These are phyloP conservation scores for Phycomyces nitens DNA, from an alignment of 192 early-diverging fungal genomes.

Conservation along the genomic window DNA sequence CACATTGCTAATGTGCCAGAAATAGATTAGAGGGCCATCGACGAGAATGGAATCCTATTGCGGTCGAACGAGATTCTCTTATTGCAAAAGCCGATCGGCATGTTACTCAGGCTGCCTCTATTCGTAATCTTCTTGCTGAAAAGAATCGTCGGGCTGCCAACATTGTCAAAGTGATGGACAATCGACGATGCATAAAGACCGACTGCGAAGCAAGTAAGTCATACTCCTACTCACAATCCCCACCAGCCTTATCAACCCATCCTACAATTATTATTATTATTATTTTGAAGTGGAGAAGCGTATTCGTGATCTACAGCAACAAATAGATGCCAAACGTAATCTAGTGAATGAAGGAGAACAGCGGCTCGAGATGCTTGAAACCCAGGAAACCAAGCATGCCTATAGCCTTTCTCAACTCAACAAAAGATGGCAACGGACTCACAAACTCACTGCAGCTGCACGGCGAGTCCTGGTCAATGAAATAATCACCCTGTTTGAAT, in stretches of 20 bases:
- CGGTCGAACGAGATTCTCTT: conserved; percentile 10
- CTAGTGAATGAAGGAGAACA: not conserved
- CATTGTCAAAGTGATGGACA: not conserved
- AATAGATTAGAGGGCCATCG: conserved; percentile 21
- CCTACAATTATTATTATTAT: too few relatives aligned
- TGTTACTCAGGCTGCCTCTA: conserved; percentile 4
- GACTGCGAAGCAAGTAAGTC: conserved; percentile 10
- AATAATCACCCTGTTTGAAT: conserved; percentile 48
- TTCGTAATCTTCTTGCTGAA: conserved; percentile 19
- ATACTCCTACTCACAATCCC: too few relatives aligned
- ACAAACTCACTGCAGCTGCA: conserved; percentile 38
- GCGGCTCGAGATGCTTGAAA: not conserved
- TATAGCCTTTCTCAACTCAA: not conserved
- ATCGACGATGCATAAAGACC: not conserved
- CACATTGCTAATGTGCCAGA: not conserved
- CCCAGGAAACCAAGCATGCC: not conserved
- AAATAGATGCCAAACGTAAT: conserved; percentile 4
- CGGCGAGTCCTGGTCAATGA: conserved; percentile 48
- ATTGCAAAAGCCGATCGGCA: conserved; percentile 18
- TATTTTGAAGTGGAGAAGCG: conserved; percentile 6
- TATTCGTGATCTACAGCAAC: conserved; percentile 6
- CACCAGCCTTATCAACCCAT: too few relatives aligned
- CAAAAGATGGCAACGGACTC: conserved; percentile 36
- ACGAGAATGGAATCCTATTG: conserved; percentile 4
- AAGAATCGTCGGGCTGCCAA: conserved; percentile 10